Percentiles rank a stretch among this genome's conserved stretches.
phyloP scores from a whole-genome alignment of 768 basidiomycete genomes.

The Psilocybe azurescens region DNA sequence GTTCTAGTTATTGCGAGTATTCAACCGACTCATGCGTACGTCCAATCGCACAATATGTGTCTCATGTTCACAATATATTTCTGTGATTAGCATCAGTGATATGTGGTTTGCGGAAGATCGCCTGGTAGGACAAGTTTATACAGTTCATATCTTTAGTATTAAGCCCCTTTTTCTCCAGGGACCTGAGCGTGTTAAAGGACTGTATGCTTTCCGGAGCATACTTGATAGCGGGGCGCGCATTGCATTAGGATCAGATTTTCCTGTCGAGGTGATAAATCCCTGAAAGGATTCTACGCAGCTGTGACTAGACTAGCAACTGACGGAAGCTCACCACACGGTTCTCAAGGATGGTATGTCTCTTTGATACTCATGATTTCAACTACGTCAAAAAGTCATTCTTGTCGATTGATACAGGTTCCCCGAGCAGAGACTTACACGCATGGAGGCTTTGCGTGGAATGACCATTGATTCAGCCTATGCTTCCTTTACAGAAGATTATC shows the following conservation, averaged over 20 bases:
- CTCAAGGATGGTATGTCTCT: slow-evolving; percentile 73
- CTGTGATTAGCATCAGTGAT: slow-evolving; percentile 67
- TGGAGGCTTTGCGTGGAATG: slow-evolving; percentile 84
- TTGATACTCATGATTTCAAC: too few species aligned
- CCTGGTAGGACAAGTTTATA: slow-evolving; percentile 51
- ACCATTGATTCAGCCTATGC: slow-evolving; percentile 89
- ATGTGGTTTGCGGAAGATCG: slow-evolving; percentile 91
- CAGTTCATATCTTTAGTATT: slow-evolving; percentile 1
- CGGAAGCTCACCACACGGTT: slow-evolving; percentile 84
- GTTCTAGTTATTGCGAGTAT: slow-evolving; percentile 82
- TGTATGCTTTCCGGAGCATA: slow-evolving; percentile 86
- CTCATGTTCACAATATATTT: slow-evolving; percentile 1
- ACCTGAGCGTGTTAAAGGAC: slow-evolving; percentile 78
- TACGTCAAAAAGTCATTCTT: too few species aligned
- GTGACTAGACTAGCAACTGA: slow-evolving; percentile 72
- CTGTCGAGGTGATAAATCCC: slow-evolving; percentile 89
- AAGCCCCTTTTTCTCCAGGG: slow-evolving; percentile 50
- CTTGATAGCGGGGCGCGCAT: slow-evolving; percentile 68
- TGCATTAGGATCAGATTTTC: slow-evolving; percentile 87
- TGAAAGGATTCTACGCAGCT: slow-evolving; percentile 87
- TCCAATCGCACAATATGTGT: slow-evolving; percentile 14
- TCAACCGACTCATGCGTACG: slow-evolving; percentile 89
- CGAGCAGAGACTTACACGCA: slow-evolving; percentile 73
- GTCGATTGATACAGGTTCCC: slow-evolving; percentile 65
- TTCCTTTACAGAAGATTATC: slow-evolving; percentile 71